Conservation (phyloP, 2,329 filamentous ascomycete genomes). For the Cladosporium sp. region DNA sequence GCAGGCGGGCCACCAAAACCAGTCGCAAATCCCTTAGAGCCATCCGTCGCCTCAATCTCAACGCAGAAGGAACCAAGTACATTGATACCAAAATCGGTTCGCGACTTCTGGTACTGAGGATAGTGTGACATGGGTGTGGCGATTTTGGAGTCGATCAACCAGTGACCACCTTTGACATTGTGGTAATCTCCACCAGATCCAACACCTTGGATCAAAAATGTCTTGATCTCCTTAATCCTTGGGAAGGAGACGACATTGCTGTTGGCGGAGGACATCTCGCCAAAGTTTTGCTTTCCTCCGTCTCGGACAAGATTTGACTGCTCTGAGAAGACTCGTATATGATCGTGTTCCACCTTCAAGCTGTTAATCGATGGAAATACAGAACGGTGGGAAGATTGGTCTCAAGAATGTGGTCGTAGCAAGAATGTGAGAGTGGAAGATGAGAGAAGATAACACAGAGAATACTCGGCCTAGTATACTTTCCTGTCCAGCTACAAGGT, state of each 20-base stretch:
- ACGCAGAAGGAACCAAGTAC: constrained; percentile 88
- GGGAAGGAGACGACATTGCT: constrained; percentile 57
- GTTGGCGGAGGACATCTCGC: constrained; percentile 15
- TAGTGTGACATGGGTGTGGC: constrained; percentile 89
- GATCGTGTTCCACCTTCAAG: no score
- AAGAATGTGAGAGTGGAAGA: not conserved
- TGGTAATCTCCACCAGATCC: constrained; percentile 76
- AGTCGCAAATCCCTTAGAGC: constrained; percentile 89
- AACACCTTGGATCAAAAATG: constrained; percentile 66
- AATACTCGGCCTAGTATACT: not conserved
- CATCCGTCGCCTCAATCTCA: constrained; percentile 83
- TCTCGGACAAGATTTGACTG: no score
- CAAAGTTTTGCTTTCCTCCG: not conserved
- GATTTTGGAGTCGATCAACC: constrained; percentile 88
- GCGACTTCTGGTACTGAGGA: constrained; percentile 79
- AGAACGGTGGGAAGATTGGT: not conserved
- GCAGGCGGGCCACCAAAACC: constrained; percentile 90
- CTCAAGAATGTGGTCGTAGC: no score
- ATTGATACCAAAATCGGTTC: constrained; percentile 94
- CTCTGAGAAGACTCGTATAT: not conserved
- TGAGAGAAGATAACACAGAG: not conserved
- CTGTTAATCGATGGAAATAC: not conserved
- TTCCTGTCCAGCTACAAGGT: not conserved
- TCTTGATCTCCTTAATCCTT: constrained; percentile 70
- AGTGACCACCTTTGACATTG: constrained; percentile 71